Conservation (phyloP, 176 grass and related monocot species). For the Melocanna baccifera region DNA sequence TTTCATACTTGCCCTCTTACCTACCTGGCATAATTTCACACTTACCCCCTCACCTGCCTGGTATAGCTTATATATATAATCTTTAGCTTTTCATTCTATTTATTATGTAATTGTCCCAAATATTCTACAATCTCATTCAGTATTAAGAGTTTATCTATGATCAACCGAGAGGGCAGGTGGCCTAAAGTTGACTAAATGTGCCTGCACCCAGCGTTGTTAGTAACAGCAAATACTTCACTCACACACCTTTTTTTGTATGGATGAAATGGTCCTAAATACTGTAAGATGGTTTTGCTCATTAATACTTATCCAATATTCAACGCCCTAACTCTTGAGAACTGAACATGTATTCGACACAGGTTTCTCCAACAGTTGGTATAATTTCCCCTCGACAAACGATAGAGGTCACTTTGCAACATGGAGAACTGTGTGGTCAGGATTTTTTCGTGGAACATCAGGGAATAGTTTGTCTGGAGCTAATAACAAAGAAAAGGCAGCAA, state of each 20-base stretch:
- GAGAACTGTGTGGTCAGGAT: conserved; percentile 28
- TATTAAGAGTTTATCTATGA: background rate
- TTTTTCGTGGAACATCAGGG: conserved; percentile 19
- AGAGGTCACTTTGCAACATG: conserved; percentile 54
- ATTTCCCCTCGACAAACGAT: conserved; percentile 58
- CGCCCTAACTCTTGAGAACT: conserved; percentile 24
- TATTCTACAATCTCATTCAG: too few species aligned
- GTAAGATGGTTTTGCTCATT: background rate
- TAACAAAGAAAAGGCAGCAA: conserved; percentile 35
- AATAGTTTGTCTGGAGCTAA: conserved; percentile 37
- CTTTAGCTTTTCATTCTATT: too few species aligned
- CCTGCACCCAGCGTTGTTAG: background rate
- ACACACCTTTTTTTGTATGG: background rate
- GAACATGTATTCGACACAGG: conserved; percentile 35
- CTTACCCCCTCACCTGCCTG: too few species aligned
- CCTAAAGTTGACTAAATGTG: background rate
- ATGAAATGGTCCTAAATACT: conserved; percentile 6
- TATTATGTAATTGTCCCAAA: too few species aligned
- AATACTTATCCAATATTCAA: conserved; percentile 5
- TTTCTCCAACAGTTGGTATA: conserved; percentile 61
- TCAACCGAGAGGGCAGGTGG: background rate
- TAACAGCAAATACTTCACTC: background rate
- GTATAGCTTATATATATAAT: too few species aligned
- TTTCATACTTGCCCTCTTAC: too few species aligned
- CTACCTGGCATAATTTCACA: too few species aligned